Evolutionary conservation across 2,329 filamentous ascomycete species (phyloP), one percentile per base, ranked within the genome.

Genomic region (Colletotrichum sp.): DNA sequence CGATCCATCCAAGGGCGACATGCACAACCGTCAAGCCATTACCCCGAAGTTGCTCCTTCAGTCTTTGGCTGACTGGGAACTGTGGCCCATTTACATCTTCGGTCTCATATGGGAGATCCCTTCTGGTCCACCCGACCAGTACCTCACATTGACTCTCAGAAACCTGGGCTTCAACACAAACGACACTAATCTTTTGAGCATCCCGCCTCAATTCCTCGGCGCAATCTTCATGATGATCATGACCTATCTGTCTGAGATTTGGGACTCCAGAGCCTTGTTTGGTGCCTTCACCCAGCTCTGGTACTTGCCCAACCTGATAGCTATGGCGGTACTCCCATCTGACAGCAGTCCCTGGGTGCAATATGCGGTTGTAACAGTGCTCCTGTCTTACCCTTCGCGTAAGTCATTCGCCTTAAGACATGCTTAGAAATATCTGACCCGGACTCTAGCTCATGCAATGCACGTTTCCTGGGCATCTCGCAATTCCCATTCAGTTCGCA

Each of bases 401-500:
- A 77, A 36, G 78, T 74, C 0, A 12, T 32, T 36, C 8, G 15
- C 0, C 15, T 10, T 27, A 4, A 9, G 12, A 18, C 15, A 85
- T 84, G 74, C 85, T 86, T 71, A 66, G 28, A 22, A 12, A 25
- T 7, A 18, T 12, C 39, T 69, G 28, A 62, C 28, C 56, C 82
- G 1, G 80, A 69, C 78, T 6, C 67, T 25, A 84, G 84, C 86
- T 3, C 87, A 90, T 72, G 85, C 88, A 0, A 87, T 89, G 48
- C 86, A 88, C 77, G 87, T 88, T 5, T 86, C 81, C 27, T 89
- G 87, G 86, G 86, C 86, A 77, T 87, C 85, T 3, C 85, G 90
- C 66, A 94, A 94, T 79, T 89, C 91, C 4, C 91, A 92, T 77
- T 87, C 89, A 1, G 91, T 94, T 12, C 87, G 92, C 13, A 91